Base-by-base conservation (phyloP, 192 early-diverging fungal species). In the Coemansia guatemalensis region DNA sequence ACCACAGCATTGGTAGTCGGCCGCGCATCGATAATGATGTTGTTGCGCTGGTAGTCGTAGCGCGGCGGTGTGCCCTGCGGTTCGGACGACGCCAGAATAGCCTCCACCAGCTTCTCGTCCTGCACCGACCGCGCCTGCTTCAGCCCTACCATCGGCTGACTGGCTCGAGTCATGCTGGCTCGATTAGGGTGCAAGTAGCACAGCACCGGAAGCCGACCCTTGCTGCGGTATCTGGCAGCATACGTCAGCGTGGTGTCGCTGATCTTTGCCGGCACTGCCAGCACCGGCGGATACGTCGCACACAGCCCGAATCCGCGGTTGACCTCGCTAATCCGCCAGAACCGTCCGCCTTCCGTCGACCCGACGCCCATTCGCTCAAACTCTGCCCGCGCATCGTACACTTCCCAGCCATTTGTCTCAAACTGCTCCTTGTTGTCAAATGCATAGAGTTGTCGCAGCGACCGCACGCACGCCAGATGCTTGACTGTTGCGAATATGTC, bases 141-240 rank as follows among this genome's bases (percentile, higher is more conserved):
- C n/a, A 99, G 83, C 1, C 97, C 97, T 32, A 94, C 93, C 85
- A 99, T 88, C 0, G 97, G 97, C 73, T 99, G 97, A 62, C 90
- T 90, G 5, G 89, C 92, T 32, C 97, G 87, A 27, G 97, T 97
- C 62, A 99, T 95, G 20, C 93, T 89, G 25, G 91, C 89, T 84
- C 83, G 62, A 64, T 93, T 95, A 6, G 84, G 83, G 74, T 99
- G 95, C 29, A 96, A 69, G 78, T 96, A 97, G 64, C 88, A 88
- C 20, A 99, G 78, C 8, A 89, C 90, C 1, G 97, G 97, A 64
- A 99, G 88, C 24, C 97, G 77, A 0, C 83, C 80, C 75, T 96
- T 98, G 78, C 92, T 94, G 58, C 97, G 82, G 68, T 95, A 94
- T 73, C 88, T 89, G 21, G 84, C 88, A 8, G 93, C 94, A 80